Conservation (phyloP, 257 asterid genomes). For the Scutellaria galericulata region DNA sequence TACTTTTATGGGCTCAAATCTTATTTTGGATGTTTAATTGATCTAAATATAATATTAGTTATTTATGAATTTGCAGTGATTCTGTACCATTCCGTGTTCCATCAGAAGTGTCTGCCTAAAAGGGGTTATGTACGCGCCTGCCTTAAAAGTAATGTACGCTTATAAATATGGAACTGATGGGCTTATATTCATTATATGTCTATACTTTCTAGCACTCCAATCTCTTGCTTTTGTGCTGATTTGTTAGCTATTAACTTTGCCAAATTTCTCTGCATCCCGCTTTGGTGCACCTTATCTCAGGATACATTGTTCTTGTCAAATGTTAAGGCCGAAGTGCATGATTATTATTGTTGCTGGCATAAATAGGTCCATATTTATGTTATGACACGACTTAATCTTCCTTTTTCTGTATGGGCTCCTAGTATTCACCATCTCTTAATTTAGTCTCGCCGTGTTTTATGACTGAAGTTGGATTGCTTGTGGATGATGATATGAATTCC, state of each 20-base stretch:
- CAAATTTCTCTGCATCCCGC: conserved; percentile 2
- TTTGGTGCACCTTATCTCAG: conserved; percentile 7
- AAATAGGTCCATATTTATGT: conserved; percentile 18
- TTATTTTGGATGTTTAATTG: conserved; percentile 32
- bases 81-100: conserved; percentile 90
- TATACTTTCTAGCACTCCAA: conserved; percentile 13
- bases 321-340: conserved; percentile 13
- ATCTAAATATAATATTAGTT: conserved; percentile 24
- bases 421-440: conserved; percentile 28
- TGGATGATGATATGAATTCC: conserved; percentile 34
- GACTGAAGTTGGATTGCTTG: conserved; percentile 35
- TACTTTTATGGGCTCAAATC: conserved; percentile 32
- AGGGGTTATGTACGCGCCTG: conserved; percentile 91
- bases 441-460: conserved; percentile 9
- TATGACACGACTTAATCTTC: not conserved
- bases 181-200: not conserved
- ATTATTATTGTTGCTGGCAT: not conserved
- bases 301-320: conserved; percentile 13
- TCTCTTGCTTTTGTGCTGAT: conserved; percentile 15
- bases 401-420: conserved; percentile 28
- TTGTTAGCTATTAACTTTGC: conserved; percentile 21
- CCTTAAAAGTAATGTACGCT: conserved; percentile 99
- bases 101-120: conserved; percentile 81
- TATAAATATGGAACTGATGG: conserved; percentile 38
- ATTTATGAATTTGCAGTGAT: conserved; percentile 63